Base-by-base conservation (phyloP, 2,329 filamentous ascomycete genomes). In the Remersonia thermophila region DNA sequence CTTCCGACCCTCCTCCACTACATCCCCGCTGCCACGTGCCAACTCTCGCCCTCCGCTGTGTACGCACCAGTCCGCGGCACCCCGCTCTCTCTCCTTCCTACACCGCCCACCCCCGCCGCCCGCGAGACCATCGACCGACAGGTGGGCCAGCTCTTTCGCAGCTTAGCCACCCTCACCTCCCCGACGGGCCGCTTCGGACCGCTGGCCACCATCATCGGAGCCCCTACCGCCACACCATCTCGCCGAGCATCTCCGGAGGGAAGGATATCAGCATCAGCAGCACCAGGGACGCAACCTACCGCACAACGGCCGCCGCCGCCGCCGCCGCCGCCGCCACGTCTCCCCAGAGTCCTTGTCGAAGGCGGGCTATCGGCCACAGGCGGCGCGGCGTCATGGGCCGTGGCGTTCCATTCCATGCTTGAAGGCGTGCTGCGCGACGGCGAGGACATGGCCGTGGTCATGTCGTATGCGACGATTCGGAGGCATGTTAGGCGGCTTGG, bases 401-500 rank as follows among this genome's bases (percentile, higher is more conserved):
- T 63, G 23, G 70, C 72, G 0, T 80, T 80, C 37, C 63, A 71
- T 27, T 57, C 61, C 3, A 53, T 79, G 37, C 51, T 78, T 7
- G 74, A 79, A 44, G 61, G 61, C 1, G 56, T 72, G 3, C 51
- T 79, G 13, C 59, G 71, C 8, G 76, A 79, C 43, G 71, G 65
- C 1, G 74, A 80, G 50, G 73, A 77, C 43, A 63, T 71, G 57
- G 62, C 65, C 1, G 61, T 80, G 3, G 63, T 66, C 16, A 56
- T 79, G n/a, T 65, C 66, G 3, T 80, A 79, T 45, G 59, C 65
- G 16, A 54, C 60, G 4, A 65, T 80, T 3, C 60, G 75, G 33
- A 53, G 55, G 10, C 67, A 73, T n/a, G 67, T 71, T 37, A 51
- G 58, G 27, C 60, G 67, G 9, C 59, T 74, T 17, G 53, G 60